phyloP scores from a whole-genome alignment of 2,329 filamentous ascomycete species.

The Paracoccidioides brasiliensis region DNA sequence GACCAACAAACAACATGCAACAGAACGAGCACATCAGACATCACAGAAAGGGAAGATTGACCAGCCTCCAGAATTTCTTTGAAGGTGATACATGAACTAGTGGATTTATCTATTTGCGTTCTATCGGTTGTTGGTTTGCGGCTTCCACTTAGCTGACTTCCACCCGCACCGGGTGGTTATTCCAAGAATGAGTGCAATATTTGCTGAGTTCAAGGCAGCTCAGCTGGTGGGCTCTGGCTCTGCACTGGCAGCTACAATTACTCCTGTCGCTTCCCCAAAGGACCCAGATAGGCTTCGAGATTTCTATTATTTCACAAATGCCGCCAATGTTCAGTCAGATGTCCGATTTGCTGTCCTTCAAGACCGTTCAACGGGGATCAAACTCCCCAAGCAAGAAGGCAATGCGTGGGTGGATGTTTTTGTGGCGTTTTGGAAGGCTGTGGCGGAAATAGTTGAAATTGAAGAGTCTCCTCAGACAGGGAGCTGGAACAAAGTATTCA shows the following conservation, averaged over 20 bases:
- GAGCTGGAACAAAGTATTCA: constrained; percentile 75
- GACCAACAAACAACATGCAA: not conserved
- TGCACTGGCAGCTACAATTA: constrained; percentile 59
- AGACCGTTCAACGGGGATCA: constrained; percentile 40
- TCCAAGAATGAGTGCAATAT: constrained; percentile 55
- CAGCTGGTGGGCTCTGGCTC: constrained; percentile 55
- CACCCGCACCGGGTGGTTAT: too few species aligned
- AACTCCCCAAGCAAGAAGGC: constrained; percentile 53
- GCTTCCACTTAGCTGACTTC: not conserved
- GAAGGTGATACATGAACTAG: not conserved
- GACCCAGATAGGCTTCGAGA: constrained; percentile 53
- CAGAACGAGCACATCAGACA: not conserved
- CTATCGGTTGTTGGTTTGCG: not conserved
- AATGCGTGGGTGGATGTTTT: constrained; percentile 83
- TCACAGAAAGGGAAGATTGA: not conserved
- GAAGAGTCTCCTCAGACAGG: constrained; percentile 41
- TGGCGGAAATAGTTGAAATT: constrained; percentile 57
- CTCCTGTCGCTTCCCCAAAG: constrained; percentile 50
- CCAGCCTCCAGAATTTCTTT: not conserved
- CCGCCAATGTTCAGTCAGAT: constrained; percentile 52
- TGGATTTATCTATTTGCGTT: not conserved
- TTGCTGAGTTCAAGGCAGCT: constrained; percentile 59
- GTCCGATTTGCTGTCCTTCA: constrained; percentile 59
- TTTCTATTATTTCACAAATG: constrained; percentile 60
- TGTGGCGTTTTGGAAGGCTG: constrained; percentile 67